Evolutionary conservation across 2,329 filamentous ascomycete genomes (phyloP), one percentile per base, ranked within the genome.

Genomic region (Stylonectria norvegica): DNA sequence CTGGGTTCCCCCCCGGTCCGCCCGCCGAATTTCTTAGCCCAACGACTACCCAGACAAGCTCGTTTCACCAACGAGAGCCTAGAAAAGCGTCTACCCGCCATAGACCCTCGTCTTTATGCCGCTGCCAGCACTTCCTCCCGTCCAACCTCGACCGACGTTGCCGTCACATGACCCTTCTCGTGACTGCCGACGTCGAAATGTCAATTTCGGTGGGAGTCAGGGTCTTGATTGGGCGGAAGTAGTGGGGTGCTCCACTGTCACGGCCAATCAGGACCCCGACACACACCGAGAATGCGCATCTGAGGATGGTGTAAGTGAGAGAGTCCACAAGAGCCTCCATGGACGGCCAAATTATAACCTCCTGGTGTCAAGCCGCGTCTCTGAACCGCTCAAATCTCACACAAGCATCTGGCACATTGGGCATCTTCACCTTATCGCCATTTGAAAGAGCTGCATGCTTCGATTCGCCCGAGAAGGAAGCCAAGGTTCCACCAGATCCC

Each of bases 401-500:
- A 66, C 62, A 63, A 63, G 59, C 53, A 58, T 59, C 56, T 57
- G 61, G 56, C 53, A 61, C 53, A 61, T 65, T 65, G 60, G 62
- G 62, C 58, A 62, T 63, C 60, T 64, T 64, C 59, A 62, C 49
- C 57, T 64, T 63, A 57, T 64, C 64, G 60, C 55, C 56, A 56
- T 59, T 57, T 60, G 59, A 63, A 59, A 59, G 56, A 54, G 52
- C 58, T 59, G 55, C 59, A 55, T 53, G 60, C 52, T 59, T 60
- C 61, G 60, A 59, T 64, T 63, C 60, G 61, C 55, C 61, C 55
- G 52, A 44, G 48, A 50, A 58, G 50, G 50, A 52, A 61, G 57
- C 53, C 59, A 62, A 64, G 64, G 64, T 67, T 65, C 64, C 64
- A 67, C 64, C 62, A 64, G 58, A 58, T 61, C 50, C 57, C 57